Percentiles rank a stretch among this genome's conserved stretches.
phyloP scores from a whole-genome alignment of 768 basidiomycete species.

The Cystofilobasidium bisporidii region DNA sequence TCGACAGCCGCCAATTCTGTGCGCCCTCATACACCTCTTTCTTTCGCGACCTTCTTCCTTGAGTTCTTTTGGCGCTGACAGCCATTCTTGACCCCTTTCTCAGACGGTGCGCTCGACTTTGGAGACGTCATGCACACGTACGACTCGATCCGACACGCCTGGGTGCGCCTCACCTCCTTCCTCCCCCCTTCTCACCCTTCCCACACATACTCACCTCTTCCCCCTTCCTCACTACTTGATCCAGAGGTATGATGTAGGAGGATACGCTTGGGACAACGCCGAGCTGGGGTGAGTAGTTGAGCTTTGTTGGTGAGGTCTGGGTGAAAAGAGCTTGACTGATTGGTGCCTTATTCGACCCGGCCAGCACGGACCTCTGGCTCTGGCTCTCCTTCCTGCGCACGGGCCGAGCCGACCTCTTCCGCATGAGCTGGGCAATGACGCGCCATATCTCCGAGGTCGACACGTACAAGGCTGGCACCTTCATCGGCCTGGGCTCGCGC shows the following conservation, averaged over 20 bases:
- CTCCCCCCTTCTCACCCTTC: no score
- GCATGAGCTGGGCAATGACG: conserved; percentile 9
- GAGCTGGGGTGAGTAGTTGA: no score
- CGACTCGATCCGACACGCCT: conserved; percentile 1
- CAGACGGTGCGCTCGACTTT: not conserved
- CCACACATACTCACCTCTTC: no score
- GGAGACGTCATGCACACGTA: conserved; percentile 21
- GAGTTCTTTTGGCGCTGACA: no score
- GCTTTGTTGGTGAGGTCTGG: no score
- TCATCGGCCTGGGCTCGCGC: conserved; percentile 10
- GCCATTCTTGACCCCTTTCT: no score
- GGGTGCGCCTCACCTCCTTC: not conserved
- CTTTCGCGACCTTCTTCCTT: not conserved
- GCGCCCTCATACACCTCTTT: not conserved
- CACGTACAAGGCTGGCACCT: not conserved
- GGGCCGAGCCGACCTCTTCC: conserved; percentile 10
- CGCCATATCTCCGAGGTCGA: conserved; percentile 13
- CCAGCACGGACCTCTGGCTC: conserved; percentile 20
- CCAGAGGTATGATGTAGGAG: conserved; percentile 10
- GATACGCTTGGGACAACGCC: not conserved
- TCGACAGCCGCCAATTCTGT: not conserved
- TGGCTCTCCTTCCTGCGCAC: conserved; percentile 10
- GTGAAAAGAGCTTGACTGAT: no score
- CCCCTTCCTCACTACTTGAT: no score
- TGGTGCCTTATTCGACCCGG: not conserved